Base-by-base conservation (phyloP, 441 rosid genomes). In the Brassica balearica region DNA sequence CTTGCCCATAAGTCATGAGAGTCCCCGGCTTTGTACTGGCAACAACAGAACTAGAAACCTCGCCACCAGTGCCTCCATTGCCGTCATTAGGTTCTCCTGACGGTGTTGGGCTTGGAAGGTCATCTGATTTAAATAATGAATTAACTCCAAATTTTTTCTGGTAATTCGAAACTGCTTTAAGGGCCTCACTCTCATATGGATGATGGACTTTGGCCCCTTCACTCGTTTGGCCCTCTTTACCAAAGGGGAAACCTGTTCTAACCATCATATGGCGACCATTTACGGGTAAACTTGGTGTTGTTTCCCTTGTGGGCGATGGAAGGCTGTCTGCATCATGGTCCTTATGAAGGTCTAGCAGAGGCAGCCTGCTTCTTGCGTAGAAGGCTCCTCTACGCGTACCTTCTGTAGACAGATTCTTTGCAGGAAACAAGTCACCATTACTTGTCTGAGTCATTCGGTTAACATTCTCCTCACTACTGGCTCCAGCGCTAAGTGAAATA, bases 21-120 rank as follows among this genome's bases (percentile, higher is more conserved):
- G 17, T 79, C 51, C 79, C 71, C 29, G 82, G 75, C 76, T 71
- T 87, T 5, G 63, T 66, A n/a, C 15, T 48, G 65, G 79, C 82
- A 71, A 51, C 60, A 59, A 71, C 64, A 69, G 87, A 84, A 69
- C 93, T 92, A 74, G 94, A 91, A 82, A 96, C 88, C 62, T 94
- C 98, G 55, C 84, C 97, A 71, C 86, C 80, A 74, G 56, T 73
- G 75, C 91, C 95, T 68, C 80, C 90, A 79, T 77, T 87, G 20
- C 85, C 86, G 74, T 78, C 84, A 61, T 81, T 86, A 65, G 89
- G 86, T 72, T 94, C 99, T 75, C 85, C 96, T 6, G 98, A 94
- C 67, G 98, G 98, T 27, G 99, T 96, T 61, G 99, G 99, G 69
- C 99, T 96, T 63, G 98, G 99, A 85, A 96, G 97, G 53, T 82